phyloP scores from a whole-genome alignment of 2,329 filamentous ascomycete species.

The Pyrenophora graminea region DNA sequence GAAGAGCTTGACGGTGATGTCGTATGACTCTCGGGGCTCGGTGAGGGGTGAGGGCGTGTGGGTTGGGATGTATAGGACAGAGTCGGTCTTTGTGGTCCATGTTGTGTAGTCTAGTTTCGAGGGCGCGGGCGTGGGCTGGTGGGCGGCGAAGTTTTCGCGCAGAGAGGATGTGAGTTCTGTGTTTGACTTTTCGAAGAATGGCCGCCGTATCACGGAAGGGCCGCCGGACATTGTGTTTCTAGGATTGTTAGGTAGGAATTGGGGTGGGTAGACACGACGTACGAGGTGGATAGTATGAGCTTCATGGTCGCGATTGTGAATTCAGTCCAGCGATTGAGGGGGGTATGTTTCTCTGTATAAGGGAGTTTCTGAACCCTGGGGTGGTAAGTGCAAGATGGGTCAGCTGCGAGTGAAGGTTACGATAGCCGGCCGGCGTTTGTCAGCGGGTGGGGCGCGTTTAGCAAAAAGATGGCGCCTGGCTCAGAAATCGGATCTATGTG shows the following conservation, averaged over 20 bases:
- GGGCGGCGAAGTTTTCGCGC: conserved; percentile 77
- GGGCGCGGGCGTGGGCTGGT: conserved; percentile 62
- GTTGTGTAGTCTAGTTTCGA: conserved; percentile 51
- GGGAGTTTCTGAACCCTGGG: too few relatives aligned
- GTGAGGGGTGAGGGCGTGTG: conserved; percentile 71
- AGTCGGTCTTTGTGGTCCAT: conserved; percentile 67
- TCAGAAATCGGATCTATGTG: too few relatives aligned
- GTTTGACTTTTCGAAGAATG: conserved; percentile 81
- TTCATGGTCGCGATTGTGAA: conserved; percentile 62
- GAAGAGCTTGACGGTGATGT: conserved; percentile 95
- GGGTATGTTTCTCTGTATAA: too few relatives aligned
- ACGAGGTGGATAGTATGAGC: conserved; percentile 86
- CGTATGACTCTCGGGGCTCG: conserved; percentile 84
- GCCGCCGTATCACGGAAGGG: conserved; percentile 80
- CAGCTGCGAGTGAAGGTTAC: too few relatives aligned
- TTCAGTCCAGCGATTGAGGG: too few relatives aligned
- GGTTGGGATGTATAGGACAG: conserved; percentile 73
- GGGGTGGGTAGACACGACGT: conserved; percentile 46
- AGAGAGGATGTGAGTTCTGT: conserved; percentile 89
- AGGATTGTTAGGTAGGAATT: conserved; percentile 57
- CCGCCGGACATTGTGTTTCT: conserved; percentile 85
- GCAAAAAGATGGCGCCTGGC: neutral
- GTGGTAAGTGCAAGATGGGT: too few relatives aligned
- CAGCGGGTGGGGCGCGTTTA: conserved; percentile 21
- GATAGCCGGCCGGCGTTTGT: conserved; percentile 20